Conservation (phyloP, 257 asterid species). For the Capsicum baccatum region DNA sequence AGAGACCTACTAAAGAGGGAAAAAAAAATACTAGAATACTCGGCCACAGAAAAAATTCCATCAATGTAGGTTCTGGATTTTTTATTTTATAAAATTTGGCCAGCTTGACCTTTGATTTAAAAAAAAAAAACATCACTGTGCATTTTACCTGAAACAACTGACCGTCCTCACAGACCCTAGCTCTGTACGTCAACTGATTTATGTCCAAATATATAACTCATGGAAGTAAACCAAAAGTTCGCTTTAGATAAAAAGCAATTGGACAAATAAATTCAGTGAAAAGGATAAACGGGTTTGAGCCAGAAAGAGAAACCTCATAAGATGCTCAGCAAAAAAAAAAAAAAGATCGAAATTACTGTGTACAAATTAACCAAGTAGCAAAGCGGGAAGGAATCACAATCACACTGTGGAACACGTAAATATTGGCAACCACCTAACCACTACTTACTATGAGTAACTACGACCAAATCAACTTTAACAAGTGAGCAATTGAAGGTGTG, state of each 20-base stretch:
- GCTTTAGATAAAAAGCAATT: not conserved
- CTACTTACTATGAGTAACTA: not conserved
- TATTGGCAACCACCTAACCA: not conserved
- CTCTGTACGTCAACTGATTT: not conserved
- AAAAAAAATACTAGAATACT: not conserved
- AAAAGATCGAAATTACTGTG: not conserved
- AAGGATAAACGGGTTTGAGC: not conserved
- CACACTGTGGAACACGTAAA: not conserved
- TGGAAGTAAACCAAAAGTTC: not conserved
- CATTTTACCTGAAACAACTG: not conserved
- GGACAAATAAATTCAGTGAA: not conserved
- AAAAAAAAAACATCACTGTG: too few species aligned
- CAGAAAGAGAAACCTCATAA: not conserved
- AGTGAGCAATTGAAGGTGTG: not conserved
- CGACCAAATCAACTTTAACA: too few species aligned
- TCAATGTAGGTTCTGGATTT: not conserved
- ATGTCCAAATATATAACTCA: not conserved
- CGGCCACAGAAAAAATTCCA: not conserved
- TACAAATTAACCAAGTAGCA: not conserved
- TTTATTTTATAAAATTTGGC: too few species aligned
- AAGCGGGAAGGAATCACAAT: not conserved
- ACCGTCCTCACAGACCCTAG: not conserved
- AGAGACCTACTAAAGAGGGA: not conserved
- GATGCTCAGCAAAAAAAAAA: not conserved
- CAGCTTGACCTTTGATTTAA: too few species aligned